Evolutionary conservation across 2,329 filamentous ascomycete genomes (phyloP), one percentile per base, ranked within the genome.

Genomic region (Penicillium brasilianum): DNA sequence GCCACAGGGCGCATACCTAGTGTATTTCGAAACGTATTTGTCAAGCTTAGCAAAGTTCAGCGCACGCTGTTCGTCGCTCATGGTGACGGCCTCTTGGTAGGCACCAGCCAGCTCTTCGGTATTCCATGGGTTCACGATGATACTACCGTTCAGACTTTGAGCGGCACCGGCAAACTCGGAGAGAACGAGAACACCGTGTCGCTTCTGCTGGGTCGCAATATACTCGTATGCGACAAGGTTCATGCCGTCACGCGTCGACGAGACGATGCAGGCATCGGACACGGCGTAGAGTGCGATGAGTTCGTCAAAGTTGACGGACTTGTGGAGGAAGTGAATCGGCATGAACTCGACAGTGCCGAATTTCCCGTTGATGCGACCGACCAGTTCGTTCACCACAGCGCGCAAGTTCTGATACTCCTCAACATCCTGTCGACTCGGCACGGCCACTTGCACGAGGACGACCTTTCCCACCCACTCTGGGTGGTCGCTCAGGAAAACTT

Each of bases 121-220:
- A 76, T 98, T 98, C 95, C 95, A 99, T 0, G 95, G 95, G 78
- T 99, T 99, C 72, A 98, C 92, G 57, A 98, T 93, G 55, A 98
- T 84, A 69, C 91, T 93, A 62, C 94, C 94, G 69, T 96, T 97
- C 60, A 99, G 84, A 64, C 91, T 95, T 78, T 98, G 95, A 0
- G 95, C 94, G 8, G 95, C 95, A 46, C 95, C 95, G 0, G 95
- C 93, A 74, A 99, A 98, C 76, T 99, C 95, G 51, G 93, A 97
- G 34, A 99, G 86, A 58, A 99, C 93, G 87, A 99, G 90, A 63
- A 92, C 90, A 61, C 95, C 95, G 74, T 98, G 92, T 55, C 92
- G 89, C 73, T 96, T 88, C 69, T 91, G 87, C 75, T 99, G 94
- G 3, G 91, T 92, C 25, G 94, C 94, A 67, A 99, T 97, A 81